These are phyloP conservation scores for Penicillium sclerotiorum DNA, from an alignment of 2,329 filamentous ascomycete genomes.

Conservation along the genomic window DNA sequence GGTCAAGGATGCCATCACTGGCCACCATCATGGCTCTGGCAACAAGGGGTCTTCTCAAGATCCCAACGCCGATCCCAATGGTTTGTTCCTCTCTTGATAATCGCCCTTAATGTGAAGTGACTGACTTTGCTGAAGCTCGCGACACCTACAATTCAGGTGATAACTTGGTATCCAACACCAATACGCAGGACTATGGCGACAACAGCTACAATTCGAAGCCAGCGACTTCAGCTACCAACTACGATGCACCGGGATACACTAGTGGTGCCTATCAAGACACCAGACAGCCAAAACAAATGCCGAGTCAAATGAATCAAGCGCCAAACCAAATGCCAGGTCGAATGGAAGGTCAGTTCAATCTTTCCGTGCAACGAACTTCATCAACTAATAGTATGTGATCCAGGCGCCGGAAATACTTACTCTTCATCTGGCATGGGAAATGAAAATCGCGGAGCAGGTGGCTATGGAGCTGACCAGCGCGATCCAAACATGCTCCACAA, in stretches of 20 bases:
- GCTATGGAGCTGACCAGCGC: not conserved
- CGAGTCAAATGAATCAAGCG: slow-evolving; percentile 2
- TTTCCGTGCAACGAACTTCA: not conserved
- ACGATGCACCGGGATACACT: slow-evolving; percentile 3
- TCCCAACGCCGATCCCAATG: slow-evolving; percentile 28
- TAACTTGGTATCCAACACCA: not conserved
- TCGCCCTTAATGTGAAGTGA: not conserved
- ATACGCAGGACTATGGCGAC: not conserved
- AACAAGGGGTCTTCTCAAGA: slow-evolving; percentile 34
- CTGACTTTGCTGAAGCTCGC: slow-evolving; percentile 8
- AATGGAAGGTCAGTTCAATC: slow-evolving; percentile 5
- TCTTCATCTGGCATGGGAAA: slow-evolving; percentile 5
- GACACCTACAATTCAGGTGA: slow-evolving; percentile 7
- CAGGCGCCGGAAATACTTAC: not conserved
- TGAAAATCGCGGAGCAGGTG: slow-evolving; percentile 7
- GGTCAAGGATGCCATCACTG: slow-evolving; percentile 49
- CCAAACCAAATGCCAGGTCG: too few relatives aligned
- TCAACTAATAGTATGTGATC: not conserved
- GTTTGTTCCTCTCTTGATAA: slow-evolving; percentile 6
- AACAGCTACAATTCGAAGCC: slow-evolving; percentile 5
- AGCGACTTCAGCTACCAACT: too few relatives aligned
- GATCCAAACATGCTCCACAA: not conserved
- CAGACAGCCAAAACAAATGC: not conserved
- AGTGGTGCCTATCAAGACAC: not conserved
- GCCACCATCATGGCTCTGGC: slow-evolving; percentile 32